Base-by-base conservation (phyloP, 306 rosid genomes). In the Medicago ruthenica region DNA sequence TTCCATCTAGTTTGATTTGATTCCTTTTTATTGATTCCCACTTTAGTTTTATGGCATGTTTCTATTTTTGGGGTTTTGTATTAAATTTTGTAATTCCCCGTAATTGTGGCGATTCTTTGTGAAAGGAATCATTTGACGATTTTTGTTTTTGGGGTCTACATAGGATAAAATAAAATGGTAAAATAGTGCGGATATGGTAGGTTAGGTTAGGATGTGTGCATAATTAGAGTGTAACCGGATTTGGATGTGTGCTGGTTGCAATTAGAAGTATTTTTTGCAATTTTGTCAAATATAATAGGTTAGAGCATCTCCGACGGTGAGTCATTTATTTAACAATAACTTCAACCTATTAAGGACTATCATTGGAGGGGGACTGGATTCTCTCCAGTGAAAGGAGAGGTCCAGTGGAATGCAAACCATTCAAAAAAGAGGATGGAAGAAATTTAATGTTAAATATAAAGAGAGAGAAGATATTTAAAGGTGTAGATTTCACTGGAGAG, bases 1-100 rank as follows among this genome's bases (percentile, higher is more conserved):
- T 15, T 8, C 21, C 9, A 15, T 6, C 3, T 50, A 18, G 31
- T 18, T 20, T 55, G 9, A 10, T 55, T 55, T 55, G 14, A 20
- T 57, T 48, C 9, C 8, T 15, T 47, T 55, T 57, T 50, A 50
- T 15, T 48, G 18, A 60, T 66, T 73, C 45, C 13, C 51, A 21
- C 72, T 68, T 68, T 74, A 21, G 66, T 51, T 50, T 58, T 80
- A 73, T 21, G 62, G 13, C 17, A 5, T 53, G 18, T 6, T 44
- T 44, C 50, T 45, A 13, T 45, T 12, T 44, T 45, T 34, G 37
- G 51, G 51, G 6, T 45, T 45, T 45, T 45, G 47, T 3, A 11
- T 10, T 42, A 41, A 3, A 9, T 2, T 40, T 62, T 20, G 36
- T 5, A 21, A 58, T 58, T 58, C 15, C 36, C 68, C 53, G 7